A percentile compares a stretch with the other conserved stretches of the same genome.
Conservation (phyloP, 331 rosid species). For the Malus hybrid region DNA sequence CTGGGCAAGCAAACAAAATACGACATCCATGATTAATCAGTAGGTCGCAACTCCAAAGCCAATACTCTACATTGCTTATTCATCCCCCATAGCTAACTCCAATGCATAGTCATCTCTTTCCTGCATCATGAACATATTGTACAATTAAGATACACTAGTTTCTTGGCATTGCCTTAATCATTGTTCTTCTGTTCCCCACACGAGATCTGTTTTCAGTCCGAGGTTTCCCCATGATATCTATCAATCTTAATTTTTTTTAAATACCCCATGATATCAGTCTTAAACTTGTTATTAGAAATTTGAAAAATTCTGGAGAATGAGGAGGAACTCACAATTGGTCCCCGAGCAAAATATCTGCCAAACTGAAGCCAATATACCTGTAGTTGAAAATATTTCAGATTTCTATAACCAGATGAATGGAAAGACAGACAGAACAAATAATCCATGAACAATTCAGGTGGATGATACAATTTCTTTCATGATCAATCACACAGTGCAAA, state of each 20-base stretch:
- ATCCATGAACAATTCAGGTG: neutral
- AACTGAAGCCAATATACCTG: constrained; percentile 98
- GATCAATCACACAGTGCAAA: neutral
- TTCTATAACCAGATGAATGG: neutral
- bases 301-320: neutral
- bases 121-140: constrained; percentile 35
- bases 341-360: constrained; percentile 87
- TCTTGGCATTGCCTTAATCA: neutral
- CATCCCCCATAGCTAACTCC: constrained; percentile 96
- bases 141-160: neutral
- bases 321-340: constrained; percentile 66
- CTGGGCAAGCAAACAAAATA: neutral
- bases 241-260: neutral
- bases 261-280: neutral
- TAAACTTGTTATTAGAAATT: neutral
- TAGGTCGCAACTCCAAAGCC: constrained; percentile 1
- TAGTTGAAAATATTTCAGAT: constrained; percentile 2
- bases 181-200: neutral
- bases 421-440: neutral
- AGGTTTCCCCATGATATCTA: neutral
- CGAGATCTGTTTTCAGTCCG: neutral
- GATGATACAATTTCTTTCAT: neutral
- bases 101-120: constrained; percentile 97
- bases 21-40: neutral
- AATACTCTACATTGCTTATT: constrained; percentile 32